Percentiles rank a stretch among this genome's conserved stretches.
Evolutionary conservation across 305 asterid species (phyloP).

Genomic region (Fraxinus dipetala): DNA sequence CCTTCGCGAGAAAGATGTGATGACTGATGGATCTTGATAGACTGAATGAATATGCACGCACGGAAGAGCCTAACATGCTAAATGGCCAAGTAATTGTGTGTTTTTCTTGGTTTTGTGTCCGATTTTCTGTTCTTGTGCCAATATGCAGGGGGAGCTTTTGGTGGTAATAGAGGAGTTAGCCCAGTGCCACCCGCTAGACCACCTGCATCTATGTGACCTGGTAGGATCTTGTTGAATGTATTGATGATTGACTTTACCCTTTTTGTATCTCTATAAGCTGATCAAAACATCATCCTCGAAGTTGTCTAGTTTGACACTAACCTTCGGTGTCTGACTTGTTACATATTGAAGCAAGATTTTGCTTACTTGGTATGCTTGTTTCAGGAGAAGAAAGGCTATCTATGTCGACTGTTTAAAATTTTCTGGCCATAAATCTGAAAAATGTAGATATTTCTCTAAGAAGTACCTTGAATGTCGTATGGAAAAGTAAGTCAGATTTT

Average conservation of each 20-base stretch:
- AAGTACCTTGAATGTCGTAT: slow-evolving; percentile 87
- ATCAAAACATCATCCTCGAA: not conserved
- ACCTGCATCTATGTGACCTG: slow-evolving; percentile 56
- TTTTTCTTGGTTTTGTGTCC: not conserved
- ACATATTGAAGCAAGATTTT: not conserved
- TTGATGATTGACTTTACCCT: not conserved
- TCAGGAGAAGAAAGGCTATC: slow-evolving; percentile 77
- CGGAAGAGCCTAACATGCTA: not conserved
- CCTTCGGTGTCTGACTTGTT: not conserved
- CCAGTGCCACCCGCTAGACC: slow-evolving; percentile 52
- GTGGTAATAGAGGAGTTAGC: slow-evolving; percentile 47
- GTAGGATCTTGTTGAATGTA: slow-evolving; percentile 32
- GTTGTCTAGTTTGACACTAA: slow-evolving; percentile 15
- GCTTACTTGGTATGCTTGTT: slow-evolving; percentile 26
- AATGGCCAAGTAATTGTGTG: not conserved
- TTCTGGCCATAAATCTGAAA: slow-evolving; percentile 70
- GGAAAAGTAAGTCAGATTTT: too few species aligned
- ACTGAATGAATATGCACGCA: not conserved
- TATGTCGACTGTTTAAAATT: slow-evolving; percentile 70
- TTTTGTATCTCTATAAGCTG: slow-evolving; percentile 9
- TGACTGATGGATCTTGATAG: not conserved
- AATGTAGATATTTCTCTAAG: slow-evolving; percentile 68
- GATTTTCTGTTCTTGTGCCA: not conserved
- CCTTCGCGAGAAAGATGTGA: not conserved
- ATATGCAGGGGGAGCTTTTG: slow-evolving; percentile 47